These are phyloP conservation scores for Bromus sterilis DNA, from an alignment of 176 grass and related monocot genomes.

Conservation along the genomic window DNA sequence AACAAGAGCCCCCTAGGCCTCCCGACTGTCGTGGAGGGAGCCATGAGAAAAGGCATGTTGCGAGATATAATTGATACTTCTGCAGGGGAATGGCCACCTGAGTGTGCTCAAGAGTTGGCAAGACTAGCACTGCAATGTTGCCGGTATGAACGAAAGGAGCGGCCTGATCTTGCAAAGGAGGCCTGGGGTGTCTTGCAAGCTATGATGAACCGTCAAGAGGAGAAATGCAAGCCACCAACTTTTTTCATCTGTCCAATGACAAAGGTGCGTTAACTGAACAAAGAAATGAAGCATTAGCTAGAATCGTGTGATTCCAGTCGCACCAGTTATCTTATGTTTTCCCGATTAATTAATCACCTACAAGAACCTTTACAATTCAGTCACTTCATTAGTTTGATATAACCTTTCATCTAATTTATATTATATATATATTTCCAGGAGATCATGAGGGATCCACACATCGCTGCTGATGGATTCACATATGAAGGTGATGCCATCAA, in stretches of 20 bases:
- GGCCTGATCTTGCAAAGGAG: constrained; percentile 52
- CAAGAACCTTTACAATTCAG: background rate
- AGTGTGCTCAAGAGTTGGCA: constrained; percentile 27
- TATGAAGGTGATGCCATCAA: constrained; percentile 48
- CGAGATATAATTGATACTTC: constrained; percentile 35
- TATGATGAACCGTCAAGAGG: constrained; percentile 5
- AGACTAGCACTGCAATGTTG: constrained; percentile 44
- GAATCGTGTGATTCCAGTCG: background rate
- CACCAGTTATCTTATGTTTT: background rate
- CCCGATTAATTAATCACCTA: background rate
- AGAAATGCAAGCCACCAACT: background rate
- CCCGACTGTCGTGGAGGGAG: constrained; percentile 21
- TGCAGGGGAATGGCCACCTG: constrained; percentile 51
- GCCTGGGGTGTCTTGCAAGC: constrained; percentile 42
- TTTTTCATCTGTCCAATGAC: constrained; percentile 46
- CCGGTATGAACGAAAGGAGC: constrained; percentile 20
- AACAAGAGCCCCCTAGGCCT: constrained; percentile 33
- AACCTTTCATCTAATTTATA: background rate
- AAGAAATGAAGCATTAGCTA: background rate
- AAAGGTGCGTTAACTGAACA: constrained; percentile 14
- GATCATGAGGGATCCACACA: constrained; percentile 43
- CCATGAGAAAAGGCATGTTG: constrained; percentile 18
- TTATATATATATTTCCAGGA: constrained; percentile 24
- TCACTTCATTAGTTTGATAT: background rate
- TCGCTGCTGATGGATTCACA: constrained; percentile 50